Evolutionary conservation across 805 yeast genomes (phyloP), one percentile per base, ranked within the genome.

Genomic region (Zygoascus tannicola): DNA sequence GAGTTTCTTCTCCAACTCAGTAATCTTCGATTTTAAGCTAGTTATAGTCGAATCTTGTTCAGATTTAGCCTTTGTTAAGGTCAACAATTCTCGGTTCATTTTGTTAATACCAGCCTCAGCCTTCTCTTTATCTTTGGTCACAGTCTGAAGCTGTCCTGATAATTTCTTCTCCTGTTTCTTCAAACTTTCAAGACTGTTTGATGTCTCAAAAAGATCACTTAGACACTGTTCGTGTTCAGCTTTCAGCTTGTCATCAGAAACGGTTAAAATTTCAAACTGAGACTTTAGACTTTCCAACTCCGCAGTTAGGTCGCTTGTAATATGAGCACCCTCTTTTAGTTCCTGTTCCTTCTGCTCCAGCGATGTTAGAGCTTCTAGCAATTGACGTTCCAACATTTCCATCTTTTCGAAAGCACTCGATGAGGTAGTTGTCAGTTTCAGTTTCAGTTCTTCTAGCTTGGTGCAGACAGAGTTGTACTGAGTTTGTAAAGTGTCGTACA

Each of bases 31-130:
- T 8, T 35, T 35, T 36, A 71, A 47, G 3, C 51, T 54, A 33
- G 67, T 69, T 14, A 74, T 60, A 5, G 62, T 60, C 21, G 66
- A 65, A 37, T 73, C 78, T 4, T 71, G 54, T 0, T 73, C 71
- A 1, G 73, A 76, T 46, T 79, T 80, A 28, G 76, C 77, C 44
- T 75, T 76, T 0, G 78, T 71, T 35, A 86, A 65, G 39, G 73
- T 73, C 60, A 85, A 75, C 23, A 88, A 65, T 50, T 88, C 97
- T 33, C 90, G 68, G 44, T 81, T 82, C 95, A 88, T 84, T 53
- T 86, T 87, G 57, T 87, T 87, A 41, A 88, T 80, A 3, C 95
- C 97, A 47, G 77, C 80, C 55, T 88, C 96, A 1, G 90, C 83
- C 50, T 74, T 80, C 21, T 69, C 69, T 52, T 77, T 81, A 10